Evolutionary conservation across 2,329 filamentous ascomycete genomes (phyloP).

Genomic region (Venturia aucupariae): DNA sequence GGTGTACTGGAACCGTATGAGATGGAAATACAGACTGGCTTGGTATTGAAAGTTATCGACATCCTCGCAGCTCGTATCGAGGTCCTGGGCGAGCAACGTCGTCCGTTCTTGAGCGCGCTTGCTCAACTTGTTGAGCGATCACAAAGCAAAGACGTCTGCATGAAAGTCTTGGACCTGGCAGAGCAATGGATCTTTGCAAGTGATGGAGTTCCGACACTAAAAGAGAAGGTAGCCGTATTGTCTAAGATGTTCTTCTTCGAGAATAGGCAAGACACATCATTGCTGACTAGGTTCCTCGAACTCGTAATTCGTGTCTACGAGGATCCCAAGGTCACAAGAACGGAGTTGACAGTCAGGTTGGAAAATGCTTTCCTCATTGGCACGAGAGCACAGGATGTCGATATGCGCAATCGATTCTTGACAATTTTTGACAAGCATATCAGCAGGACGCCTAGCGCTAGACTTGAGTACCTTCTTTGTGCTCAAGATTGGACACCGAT

Average conservation of each 20-base stretch:
- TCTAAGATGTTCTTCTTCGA: slow-evolving; percentile 99
- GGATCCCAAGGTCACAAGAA: slow-evolving; percentile 88
- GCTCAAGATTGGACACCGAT: slow-evolving; percentile 97
- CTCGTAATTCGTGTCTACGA: slow-evolving; percentile 98
- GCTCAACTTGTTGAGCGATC: slow-evolving; percentile 95
- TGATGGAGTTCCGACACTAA: slow-evolving; percentile 91
- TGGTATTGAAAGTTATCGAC: slow-evolving; percentile 94
- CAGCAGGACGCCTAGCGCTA: slow-evolving; percentile 81
- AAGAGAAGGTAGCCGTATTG: slow-evolving; percentile 97
- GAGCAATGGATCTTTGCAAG: slow-evolving; percentile 95
- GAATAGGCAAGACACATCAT: slow-evolving; percentile 67
- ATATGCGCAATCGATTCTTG: slow-evolving; percentile 97
- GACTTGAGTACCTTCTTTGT: slow-evolving; percentile 79
- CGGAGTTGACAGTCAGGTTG: slow-evolving; percentile 91
- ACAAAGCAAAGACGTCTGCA: slow-evolving; percentile 73
- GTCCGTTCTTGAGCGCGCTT: slow-evolving; percentile 90
- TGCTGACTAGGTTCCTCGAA: slow-evolving; percentile 88
- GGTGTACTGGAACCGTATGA: slow-evolving; percentile 59
- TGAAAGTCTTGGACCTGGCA: slow-evolving; percentile 88
- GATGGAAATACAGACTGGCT: slow-evolving; percentile 74
- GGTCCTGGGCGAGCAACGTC: slow-evolving; percentile 76
- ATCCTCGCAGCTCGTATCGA: slow-evolving; percentile 89
- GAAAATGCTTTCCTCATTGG: slow-evolving; percentile 98
- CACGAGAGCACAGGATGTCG: slow-evolving; percentile 82
- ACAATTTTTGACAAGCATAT: slow-evolving; percentile 90